Base-by-base conservation (phyloP, 2,329 filamentous ascomycete genomes). In the Pseudogymnoascus sp. region DNA sequence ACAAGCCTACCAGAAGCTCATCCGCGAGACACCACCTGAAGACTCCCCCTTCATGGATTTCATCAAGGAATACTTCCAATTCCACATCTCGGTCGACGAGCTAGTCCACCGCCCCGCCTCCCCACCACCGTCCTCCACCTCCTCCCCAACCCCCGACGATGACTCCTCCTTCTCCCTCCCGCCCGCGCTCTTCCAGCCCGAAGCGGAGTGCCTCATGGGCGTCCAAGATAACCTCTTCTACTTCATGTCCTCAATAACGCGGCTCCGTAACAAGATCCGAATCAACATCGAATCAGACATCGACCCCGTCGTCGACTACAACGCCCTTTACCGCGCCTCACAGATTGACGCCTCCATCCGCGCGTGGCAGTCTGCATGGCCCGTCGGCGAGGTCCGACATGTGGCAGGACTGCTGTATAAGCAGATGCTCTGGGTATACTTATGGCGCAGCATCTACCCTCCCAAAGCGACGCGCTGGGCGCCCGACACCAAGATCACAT, bases 161-260 rank as follows among this genome's bases (percentile, higher is more conserved):
- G 36, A 26, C 14, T 36, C 60, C 10, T 64, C 5, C 61, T 61
- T 5, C 64, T 71, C 34, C 62, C 71, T 14, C 66, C 69, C 5
- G 47, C 63, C 36, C 69, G 64, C 29, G 66, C 69, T 26, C 63
- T 70, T 64, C 68, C 68, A 12, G 65, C 69, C 14, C 7, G 65
- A 65, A 36, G 63, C 61, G 3, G 70, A 70, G 10, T 79, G 83
- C n/a, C 79, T 96, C 4, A 79, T 96, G 5, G 92, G 92, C 21
- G 87, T 96, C 26, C 86, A 89, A 42, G 91, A 96, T 70, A 90
- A 90, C 1, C 79, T 96, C 1, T 92, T 96, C 72, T 82, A 83
- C 36, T 87, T 89, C 71, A 86, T 96, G 31, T 87, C 88, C 6
- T 85, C 90, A 70, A 93, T 96, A 65, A 91, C 90, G 1, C 83